Conservation (phyloP, 805 yeast genomes). For the Ogataea nakhonphanomensis region DNA sequence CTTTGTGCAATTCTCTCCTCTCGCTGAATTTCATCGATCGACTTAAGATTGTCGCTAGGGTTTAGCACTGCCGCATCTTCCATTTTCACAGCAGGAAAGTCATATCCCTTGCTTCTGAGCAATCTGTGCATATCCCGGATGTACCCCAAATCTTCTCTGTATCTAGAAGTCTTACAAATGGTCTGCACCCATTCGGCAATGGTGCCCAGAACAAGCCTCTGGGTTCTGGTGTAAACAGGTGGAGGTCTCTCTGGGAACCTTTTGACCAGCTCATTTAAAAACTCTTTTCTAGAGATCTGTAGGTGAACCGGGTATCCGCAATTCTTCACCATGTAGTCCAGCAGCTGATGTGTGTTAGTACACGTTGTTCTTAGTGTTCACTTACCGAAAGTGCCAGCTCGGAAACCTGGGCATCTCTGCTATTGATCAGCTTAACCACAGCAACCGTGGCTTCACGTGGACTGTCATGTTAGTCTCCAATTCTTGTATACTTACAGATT, state of each 20-base stretch:
- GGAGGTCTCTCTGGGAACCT: slow-evolving; percentile 96
- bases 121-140: slow-evolving; percentile 95
- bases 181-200: slow-evolving; percentile 98
- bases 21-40: slow-evolving; percentile 84
- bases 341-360: slow-evolving; percentile 26
- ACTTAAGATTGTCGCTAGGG: slow-evolving; percentile 81
- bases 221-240: slow-evolving; percentile 74
- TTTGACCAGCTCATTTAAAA: slow-evolving; percentile 87
- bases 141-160: slow-evolving; percentile 88
- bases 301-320: slow-evolving; percentile 97
- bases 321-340: slow-evolving; percentile 92
- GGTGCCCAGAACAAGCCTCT: slow-evolving; percentile 79
- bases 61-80: slow-evolving; percentile 93
- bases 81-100: slow-evolving; percentile 84
- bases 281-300: slow-evolving; percentile 92
- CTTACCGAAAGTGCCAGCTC: slow-evolving; percentile 59
- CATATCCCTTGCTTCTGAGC: slow-evolving; percentile 83
- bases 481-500: slow-evolving; percentile 36
- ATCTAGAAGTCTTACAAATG: slow-evolving; percentile 81
- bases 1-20: slow-evolving; percentile 92
- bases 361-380: slow-evolving; percentile 1
- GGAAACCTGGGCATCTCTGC: slow-evolving; percentile 79
- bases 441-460: slow-evolving; percentile 92
- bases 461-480: slow-evolving; percentile 15
- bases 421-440: slow-evolving; percentile 77